Evolutionary conservation across 352 stramenopile genomes (phyloP).

Genomic region (Thraustotheca clavata): DNA sequence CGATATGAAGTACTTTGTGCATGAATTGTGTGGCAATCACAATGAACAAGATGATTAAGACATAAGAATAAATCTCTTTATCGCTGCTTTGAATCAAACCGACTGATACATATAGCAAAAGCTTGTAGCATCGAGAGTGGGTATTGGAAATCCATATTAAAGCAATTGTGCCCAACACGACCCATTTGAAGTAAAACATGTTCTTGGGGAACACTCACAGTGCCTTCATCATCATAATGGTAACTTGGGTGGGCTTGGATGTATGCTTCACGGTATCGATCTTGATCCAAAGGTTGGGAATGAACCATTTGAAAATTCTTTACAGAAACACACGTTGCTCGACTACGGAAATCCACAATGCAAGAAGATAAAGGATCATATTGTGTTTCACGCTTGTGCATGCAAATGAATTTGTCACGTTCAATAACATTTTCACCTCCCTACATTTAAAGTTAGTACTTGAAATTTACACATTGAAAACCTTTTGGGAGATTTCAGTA

Average conservation of each 20-base stretch:
- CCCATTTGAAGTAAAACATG: constrained; percentile 78
- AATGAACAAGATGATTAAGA: constrained; percentile 17
- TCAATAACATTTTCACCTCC: constrained; percentile 76
- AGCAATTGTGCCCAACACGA: constrained; percentile 88
- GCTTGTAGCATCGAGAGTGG: constrained; percentile 88
- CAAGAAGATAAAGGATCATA: constrained; percentile 88
- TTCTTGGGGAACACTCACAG: constrained; percentile 68
- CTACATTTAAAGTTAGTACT: constrained; percentile 24
- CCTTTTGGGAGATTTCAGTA: constrained; percentile 45
- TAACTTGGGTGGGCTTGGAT: constrained; percentile 57
- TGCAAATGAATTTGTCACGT: constrained; percentile 63
- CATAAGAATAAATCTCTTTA: constrained; percentile 27
- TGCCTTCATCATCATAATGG: constrained; percentile 78
- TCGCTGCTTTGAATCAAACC: constrained; percentile 86
- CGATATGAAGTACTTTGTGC: constrained; percentile 22
- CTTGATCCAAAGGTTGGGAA: constrained; percentile 59
- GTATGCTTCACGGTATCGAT: constrained; percentile 53
- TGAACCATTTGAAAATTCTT: constrained; percentile 92
- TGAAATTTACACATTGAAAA: constrained; percentile 25
- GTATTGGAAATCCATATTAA: constrained; percentile 94
- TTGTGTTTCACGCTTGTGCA: constrained; percentile 82
- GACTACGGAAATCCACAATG: constrained; percentile 88
- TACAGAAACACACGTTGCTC: constrained; percentile 83
- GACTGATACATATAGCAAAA: constrained; percentile 87
- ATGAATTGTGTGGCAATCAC: constrained; percentile 18